Percentiles rank a stretch among this genome's conserved stretches.
Conservation (phyloP, 169 alveolate genomes). For the Plasmodium chabaudi region DNA sequence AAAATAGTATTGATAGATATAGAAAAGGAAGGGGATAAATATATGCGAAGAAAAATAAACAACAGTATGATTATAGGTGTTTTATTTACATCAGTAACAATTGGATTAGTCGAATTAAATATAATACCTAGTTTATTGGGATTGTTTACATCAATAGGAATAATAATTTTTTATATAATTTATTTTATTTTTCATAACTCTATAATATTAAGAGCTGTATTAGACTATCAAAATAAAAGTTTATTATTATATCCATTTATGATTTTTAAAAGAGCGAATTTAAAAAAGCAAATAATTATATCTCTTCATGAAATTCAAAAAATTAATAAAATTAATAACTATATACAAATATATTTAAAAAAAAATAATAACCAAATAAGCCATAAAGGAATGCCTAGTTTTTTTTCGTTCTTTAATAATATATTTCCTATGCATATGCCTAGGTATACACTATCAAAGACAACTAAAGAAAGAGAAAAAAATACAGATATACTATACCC, state of each 20-base stretch:
- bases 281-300: conserved; percentile 55
- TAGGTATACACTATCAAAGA: conserved; percentile 37
- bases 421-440: conserved; percentile 30
- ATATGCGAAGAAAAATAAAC: conserved; percentile 26
- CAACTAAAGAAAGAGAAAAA: neutral
- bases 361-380: neutral
- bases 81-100: conserved; percentile 36
- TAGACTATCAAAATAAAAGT: conserved; percentile 33
- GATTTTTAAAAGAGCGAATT: conserved; percentile 3
- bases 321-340: conserved; percentile 17
- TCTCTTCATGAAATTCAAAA: conserved; percentile 41
- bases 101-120: conserved; percentile 44
- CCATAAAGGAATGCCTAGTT: neutral
- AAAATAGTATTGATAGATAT: conserved; percentile 40
- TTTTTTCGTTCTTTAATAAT: neutral
- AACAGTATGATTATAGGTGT: conserved; percentile 19
- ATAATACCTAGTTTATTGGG: conserved; percentile 18
- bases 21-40: conserved; percentile 3
- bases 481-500: conserved; percentile 32
- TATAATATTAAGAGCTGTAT: conserved; percentile 61
- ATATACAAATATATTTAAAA: conserved; percentile 36
- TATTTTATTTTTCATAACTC: conserved; percentile 21
- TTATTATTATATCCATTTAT: conserved; percentile 53
- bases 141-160: conserved; percentile 3
- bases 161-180: conserved; percentile 4